Base-by-base conservation (phyloP, 2,329 filamentous ascomycete species). In the Alternaria alternata region DNA sequence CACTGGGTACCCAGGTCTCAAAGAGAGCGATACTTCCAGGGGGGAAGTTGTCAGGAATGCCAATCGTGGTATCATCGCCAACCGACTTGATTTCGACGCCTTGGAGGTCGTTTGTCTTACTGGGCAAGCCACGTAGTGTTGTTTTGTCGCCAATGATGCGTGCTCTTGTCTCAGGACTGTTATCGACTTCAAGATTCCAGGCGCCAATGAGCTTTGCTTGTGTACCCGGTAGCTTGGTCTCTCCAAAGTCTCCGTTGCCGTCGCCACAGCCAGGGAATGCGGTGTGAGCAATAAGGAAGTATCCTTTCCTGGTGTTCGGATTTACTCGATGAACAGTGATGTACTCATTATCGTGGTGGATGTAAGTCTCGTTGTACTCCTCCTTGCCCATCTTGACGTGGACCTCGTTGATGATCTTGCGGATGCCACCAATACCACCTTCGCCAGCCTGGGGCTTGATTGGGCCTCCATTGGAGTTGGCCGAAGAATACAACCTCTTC, bases 261-360 rank as follows among this genome's bases (percentile, higher is more conserved):
- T 92, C 91, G 22, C 93, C 91, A 71, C 94, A 94, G 1, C 93
- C 94, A 1, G 94, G 93, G 80, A 94, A 99, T 1, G 96, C 95
- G 4, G 95, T 98, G 72, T 98, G 95, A 0, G 96, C 94, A 69
- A 99, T 94, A 47, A 98, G 82, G 79, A 98, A 97, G 78, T 97
- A 94, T 0, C 95, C 95, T 76, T 95, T 96, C 59, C 95, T 87
- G 1, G 92, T 96, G 74, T 92, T 89, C 0, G 94, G 95, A 74
- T 99, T 94, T 3, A 98, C 93, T 63, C 96, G 87, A 77, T 99
- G 95, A 7, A 99, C 93, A 0, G 95, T 99, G 72, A 99, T 91
- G 75, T 97, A 97, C 77, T 99, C 91, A 57, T 92, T 91, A 65
- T 98, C 94, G 75, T 99, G 95, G 74, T 99, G 94, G 54, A 99